These are phyloP conservation scores for Penium margaritaceum DNA, from an alignment of 139 green algal genomes.

Conservation along the genomic window DNA sequence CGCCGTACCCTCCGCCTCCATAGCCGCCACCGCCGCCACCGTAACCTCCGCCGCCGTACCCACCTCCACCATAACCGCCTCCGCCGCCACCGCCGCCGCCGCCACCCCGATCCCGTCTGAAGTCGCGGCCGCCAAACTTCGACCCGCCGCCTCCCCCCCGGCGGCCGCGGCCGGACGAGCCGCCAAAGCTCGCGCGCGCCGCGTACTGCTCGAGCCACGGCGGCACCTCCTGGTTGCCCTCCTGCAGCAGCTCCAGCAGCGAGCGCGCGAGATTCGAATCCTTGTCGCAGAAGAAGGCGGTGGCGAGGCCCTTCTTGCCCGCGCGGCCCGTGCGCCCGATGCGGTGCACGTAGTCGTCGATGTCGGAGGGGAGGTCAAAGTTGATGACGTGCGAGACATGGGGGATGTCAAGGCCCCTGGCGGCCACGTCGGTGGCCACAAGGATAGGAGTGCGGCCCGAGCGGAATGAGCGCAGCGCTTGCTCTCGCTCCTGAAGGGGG, in stretches of 20 bases:
- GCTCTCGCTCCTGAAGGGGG: conserved; percentile 49
- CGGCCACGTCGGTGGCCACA: conserved; percentile 90
- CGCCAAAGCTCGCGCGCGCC: conserved; percentile 37
- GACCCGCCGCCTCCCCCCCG: conserved; percentile 38
- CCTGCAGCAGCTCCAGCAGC: conserved; percentile 74
- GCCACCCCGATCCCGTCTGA: conserved; percentile 62
- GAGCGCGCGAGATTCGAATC: conserved; percentile 67
- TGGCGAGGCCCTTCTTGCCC: conserved; percentile 94
- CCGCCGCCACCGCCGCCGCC: conserved; percentile 49
- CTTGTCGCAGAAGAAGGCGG: conserved; percentile 88
- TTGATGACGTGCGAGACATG: conserved; percentile 82
- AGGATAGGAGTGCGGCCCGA: conserved; percentile 57
- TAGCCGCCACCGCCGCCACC: conserved; percentile 44
- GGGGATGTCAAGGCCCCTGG: conserved; percentile 82
- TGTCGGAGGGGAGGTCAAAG: conserved; percentile 76
- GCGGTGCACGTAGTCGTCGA: conserved; percentile 79
- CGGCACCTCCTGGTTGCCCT: conserved; percentile 94
- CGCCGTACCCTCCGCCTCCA: conserved; percentile 18
- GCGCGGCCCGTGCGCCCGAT: conserved; percentile 76
- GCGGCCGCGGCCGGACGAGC: neutral
- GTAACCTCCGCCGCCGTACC: conserved; percentile 20
- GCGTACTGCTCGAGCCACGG: conserved; percentile 78
- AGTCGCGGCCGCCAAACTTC: conserved; percentile 85
- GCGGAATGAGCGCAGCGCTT: conserved; percentile 69
- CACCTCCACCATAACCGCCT: conserved; percentile 14